Evolutionary conservation across 768 basidiomycete genomes (phyloP).

Genomic region (Russula sp.): DNA sequence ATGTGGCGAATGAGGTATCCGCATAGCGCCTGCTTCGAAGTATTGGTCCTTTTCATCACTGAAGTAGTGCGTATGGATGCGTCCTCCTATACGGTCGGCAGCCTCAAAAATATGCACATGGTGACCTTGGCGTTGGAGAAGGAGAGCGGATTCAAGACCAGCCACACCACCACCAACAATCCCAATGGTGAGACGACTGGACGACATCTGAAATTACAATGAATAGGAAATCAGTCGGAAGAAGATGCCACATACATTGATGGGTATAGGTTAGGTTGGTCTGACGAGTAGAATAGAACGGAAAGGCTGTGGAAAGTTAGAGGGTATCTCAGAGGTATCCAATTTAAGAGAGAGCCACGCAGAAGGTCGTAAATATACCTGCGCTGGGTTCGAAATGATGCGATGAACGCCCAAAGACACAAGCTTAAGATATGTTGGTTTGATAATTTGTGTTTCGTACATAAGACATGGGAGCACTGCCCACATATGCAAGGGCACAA

Average conservation of each 20-base stretch:
- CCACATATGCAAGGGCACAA: not conserved
- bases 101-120: conserved; percentile 18
- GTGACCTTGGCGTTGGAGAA: conserved; percentile 14
- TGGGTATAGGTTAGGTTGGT: not conserved
- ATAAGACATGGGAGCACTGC: not conserved
- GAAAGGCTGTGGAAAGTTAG: not conserved
- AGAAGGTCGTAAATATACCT: not conserved
- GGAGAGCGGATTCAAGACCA: conserved; percentile 19
- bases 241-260: not conserved
- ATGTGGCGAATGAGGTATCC: conserved; percentile 20
- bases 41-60: conserved; percentile 19
- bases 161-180: conserved; percentile 20
- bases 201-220: not conserved
- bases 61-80: conserved; percentile 20
- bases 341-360: not conserved
- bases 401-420: not conserved
- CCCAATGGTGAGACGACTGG: not conserved
- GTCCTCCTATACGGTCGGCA: conserved; percentile 19
- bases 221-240: not conserved
- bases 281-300: not conserved
- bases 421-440: not conserved
- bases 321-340: not conserved
- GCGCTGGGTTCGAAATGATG: not conserved
- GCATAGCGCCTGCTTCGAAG: conserved; percentile 23
- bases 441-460: not conserved